Evolutionary conservation across 768 basidiomycete species (phyloP).

Genomic region (Psilocybe sp.): DNA sequence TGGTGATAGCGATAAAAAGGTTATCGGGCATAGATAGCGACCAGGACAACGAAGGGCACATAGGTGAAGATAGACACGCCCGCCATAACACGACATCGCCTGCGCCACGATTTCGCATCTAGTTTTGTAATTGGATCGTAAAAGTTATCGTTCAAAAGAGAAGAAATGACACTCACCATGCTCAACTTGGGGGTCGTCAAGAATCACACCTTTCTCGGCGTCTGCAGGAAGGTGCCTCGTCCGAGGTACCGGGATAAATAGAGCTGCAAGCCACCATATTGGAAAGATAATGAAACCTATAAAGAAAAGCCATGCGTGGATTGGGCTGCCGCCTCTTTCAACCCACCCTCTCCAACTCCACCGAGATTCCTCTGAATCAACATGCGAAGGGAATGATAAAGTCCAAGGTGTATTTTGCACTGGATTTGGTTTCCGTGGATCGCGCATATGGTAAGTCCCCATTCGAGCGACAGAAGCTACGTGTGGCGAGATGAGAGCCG

Average conservation of each 20-base stretch:
- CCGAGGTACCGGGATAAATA: constrained; percentile 47
- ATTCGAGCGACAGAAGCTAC: constrained; percentile 67
- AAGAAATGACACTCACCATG: constrained; percentile 48
- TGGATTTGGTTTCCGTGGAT: constrained; percentile 65
- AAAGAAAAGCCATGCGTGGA: constrained; percentile 80
- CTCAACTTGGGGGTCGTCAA: constrained; percentile 81
- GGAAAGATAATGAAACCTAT: constrained; percentile 65
- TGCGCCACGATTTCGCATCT: constrained; percentile 77
- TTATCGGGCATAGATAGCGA: constrained; percentile 57
- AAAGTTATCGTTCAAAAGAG: background rate
- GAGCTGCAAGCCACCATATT: constrained; percentile 62
- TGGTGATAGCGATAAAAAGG: constrained; percentile 6
- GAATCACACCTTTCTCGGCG: constrained; percentile 64
- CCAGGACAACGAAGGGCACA: constrained; percentile 72
- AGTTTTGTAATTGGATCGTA: background rate
- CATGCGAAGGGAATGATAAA: constrained; percentile 40
- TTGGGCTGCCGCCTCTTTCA: constrained; percentile 52
- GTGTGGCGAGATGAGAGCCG: constrained; percentile 74
- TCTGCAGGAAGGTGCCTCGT: constrained; percentile 53
- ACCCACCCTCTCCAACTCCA: constrained; percentile 36
- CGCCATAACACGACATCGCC: constrained; percentile 73
- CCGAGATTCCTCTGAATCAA: constrained; percentile 25
- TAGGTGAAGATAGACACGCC: constrained; percentile 69
- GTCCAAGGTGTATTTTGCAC: constrained; percentile 61
- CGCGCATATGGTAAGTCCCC: constrained; percentile 73